These are phyloP conservation scores for Curvularia verruculosa DNA, from an alignment of 2,329 filamentous ascomycete genomes.

Conservation along the genomic window DNA sequence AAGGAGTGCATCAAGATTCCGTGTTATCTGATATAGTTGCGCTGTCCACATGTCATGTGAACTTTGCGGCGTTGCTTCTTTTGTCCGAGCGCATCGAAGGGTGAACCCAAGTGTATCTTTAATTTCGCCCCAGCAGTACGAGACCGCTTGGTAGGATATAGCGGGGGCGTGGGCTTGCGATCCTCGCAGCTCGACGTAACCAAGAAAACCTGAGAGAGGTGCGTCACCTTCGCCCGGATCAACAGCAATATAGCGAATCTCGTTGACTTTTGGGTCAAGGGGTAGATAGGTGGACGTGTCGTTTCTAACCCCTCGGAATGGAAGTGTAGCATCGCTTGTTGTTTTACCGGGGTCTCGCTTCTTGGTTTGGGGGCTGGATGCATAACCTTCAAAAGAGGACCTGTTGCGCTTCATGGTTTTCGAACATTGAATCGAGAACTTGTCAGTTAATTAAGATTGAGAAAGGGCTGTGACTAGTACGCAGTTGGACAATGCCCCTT, in stretches of 20 bases:
- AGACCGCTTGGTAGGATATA: not conserved
- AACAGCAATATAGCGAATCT: not conserved
- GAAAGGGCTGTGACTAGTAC: not conserved
- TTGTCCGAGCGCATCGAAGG: not conserved
- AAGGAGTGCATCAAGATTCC: not conserved
- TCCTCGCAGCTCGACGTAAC: not conserved
- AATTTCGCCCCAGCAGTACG: not conserved
- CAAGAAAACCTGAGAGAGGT: not conserved
- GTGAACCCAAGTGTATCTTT: not conserved
- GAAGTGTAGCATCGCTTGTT: not conserved
- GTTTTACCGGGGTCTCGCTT: not conserved
- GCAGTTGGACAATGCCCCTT: not conserved
- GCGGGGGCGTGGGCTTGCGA: not conserved
- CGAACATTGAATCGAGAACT: not conserved
- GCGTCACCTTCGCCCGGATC: not conserved
- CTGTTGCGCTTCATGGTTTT: not conserved
- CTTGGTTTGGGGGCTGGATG: not conserved
- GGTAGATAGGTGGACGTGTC: not conserved
- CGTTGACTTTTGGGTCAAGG: constrained; percentile 1
- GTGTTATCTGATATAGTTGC: not conserved
- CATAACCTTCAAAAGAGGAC: not conserved
- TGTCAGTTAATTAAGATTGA: not conserved
- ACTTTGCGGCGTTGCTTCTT: not conserved
- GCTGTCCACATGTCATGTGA: not conserved
- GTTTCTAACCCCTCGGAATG: not conserved